Percentiles rank a stretch among this genome's conserved stretches.
Conservation (phyloP, 768 basidiomycete species). For the Crepidotus variabilis region DNA sequence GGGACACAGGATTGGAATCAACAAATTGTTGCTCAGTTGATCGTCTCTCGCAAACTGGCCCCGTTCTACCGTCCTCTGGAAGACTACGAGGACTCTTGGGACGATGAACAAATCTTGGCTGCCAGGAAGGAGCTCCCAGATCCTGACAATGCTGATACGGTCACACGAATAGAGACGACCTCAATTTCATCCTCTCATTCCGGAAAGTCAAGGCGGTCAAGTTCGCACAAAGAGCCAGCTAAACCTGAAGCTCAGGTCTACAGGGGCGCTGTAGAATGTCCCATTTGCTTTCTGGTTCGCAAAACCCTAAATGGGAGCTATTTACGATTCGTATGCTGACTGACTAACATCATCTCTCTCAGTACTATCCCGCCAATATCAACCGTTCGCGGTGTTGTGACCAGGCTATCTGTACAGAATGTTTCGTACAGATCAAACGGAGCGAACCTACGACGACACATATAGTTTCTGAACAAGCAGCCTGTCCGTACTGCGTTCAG, state of each 20-base stretch:
- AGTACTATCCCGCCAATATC: constrained; percentile 98
- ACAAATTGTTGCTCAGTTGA: constrained; percentile 78
- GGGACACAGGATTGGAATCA: constrained; percentile 89
- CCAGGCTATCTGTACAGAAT: constrained; percentile 98
- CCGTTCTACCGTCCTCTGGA: constrained; percentile 97
- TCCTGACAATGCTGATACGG: constrained; percentile 41
- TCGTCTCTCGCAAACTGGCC: constrained; percentile 83
- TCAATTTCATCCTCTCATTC: constrained; percentile 21
- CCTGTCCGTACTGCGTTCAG: constrained; percentile 97
- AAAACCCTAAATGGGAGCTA: constrained; percentile 10
- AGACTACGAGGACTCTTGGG: constrained; percentile 88
- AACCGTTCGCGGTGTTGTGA: constrained; percentile 98
- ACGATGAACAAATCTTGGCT: constrained; percentile 81
- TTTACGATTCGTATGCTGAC: constrained; percentile 11
- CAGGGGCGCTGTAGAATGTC: constrained; percentile 86
- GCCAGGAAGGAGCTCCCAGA: constrained; percentile 69
- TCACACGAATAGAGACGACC: constrained; percentile 42
- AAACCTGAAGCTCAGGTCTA: constrained; percentile 82
- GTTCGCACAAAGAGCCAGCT: constrained; percentile 57
- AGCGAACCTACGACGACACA: constrained; percentile 93
- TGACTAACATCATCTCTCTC: constrained; percentile 23
- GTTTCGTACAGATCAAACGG: constrained; percentile 98
- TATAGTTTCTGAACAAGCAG: constrained; percentile 92
- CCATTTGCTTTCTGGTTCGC: constrained; percentile 94
- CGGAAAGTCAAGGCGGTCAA: constrained; percentile 50